Evolutionary conservation across 768 basidiomycete genomes (phyloP).

Genomic region (Lyophyllum atratum): DNA sequence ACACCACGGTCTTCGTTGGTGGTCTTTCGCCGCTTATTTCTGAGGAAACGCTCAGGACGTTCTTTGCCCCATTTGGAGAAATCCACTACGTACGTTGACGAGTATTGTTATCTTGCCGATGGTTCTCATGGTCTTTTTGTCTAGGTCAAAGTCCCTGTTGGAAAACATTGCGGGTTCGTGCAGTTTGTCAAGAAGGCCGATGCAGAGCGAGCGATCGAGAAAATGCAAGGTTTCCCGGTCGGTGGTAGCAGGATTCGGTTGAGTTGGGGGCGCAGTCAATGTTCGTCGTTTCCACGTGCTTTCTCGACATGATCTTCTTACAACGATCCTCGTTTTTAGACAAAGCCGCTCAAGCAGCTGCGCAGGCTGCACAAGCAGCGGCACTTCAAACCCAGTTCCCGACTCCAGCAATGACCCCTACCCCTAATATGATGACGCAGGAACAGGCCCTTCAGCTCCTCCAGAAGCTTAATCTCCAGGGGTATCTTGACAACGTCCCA

Average conservation of each 20-base stretch:
- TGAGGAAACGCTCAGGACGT: slow-evolving; percentile 88
- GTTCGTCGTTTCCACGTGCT: slow-evolving; percentile 41
- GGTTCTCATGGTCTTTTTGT: slow-evolving; percentile 15
- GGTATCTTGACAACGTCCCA: slow-evolving; percentile 31
- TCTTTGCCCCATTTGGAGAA: slow-evolving; percentile 91
- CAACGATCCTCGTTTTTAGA: slow-evolving; percentile 42
- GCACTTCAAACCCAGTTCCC: slow-evolving; percentile 54
- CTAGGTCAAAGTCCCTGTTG: slow-evolving; percentile 94
- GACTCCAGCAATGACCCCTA: slow-evolving; percentile 19
- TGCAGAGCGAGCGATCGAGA: slow-evolving; percentile 90
- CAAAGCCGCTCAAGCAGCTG: slow-evolving; percentile 90
- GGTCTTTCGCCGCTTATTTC: slow-evolving; percentile 86
- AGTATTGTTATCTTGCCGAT: neutral
- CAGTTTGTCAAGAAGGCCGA: slow-evolving; percentile 92
- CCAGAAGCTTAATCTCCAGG: slow-evolving; percentile 52
- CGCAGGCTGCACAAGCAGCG: slow-evolving; percentile 78
- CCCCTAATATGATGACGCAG: slow-evolving; percentile 43
- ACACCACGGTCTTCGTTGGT: slow-evolving; percentile 94
- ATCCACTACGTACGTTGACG: slow-evolving; percentile 77
- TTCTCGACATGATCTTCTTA: neutral
- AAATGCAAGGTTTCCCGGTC: slow-evolving; percentile 96
- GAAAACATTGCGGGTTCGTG: slow-evolving; percentile 95
- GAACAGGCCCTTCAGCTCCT: slow-evolving; percentile 67
- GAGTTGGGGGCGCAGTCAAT: slow-evolving; percentile 94
- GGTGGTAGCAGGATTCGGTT: slow-evolving; percentile 89